Conservation (phyloP, 345 rosid species). For the Sonneratia alba region DNA sequence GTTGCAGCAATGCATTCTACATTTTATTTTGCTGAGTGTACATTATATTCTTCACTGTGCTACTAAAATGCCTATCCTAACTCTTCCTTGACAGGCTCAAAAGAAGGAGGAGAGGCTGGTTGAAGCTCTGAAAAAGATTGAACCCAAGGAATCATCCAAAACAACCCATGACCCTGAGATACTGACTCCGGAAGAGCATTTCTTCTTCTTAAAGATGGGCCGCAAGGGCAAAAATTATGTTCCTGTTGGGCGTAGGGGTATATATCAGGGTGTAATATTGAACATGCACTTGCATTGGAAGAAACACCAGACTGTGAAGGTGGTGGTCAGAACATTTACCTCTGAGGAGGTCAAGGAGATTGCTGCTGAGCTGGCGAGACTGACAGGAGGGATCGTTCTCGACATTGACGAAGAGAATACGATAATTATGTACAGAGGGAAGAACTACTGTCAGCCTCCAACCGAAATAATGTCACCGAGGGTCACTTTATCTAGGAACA, state of each 20-base stretch:
- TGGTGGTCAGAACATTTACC: constrained; percentile 74
- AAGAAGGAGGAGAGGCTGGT: constrained; percentile 72
- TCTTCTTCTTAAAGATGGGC: constrained; percentile 80
- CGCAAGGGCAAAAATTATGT: constrained; percentile 92
- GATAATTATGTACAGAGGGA: constrained; percentile 87
- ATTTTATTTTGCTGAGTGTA: no score
- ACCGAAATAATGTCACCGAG: constrained; percentile 93
- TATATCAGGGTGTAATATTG: constrained; percentile 90
- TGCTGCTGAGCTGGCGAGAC: constrained; percentile 69
- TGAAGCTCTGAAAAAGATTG: constrained; percentile 65
- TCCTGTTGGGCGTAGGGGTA: constrained; percentile 81
- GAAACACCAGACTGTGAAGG: constrained; percentile 88
- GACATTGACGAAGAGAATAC: constrained; percentile 74
- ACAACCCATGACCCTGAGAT: constrained; percentile 87
- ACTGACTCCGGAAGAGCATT: constrained; percentile 90
- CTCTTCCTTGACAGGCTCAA: constrained; percentile 42
- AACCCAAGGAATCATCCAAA: constrained; percentile 60
- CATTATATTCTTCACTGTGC: neutral
- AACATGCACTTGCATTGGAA: constrained; percentile 99
- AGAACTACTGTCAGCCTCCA: constrained; percentile 89
- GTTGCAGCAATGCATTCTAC: neutral
- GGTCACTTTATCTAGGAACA: constrained; percentile 74
- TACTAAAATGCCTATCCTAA: neutral
- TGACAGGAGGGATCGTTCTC: constrained; percentile 85
- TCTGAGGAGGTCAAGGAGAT: constrained; percentile 84